Evolutionary conservation across 805 yeast genomes (phyloP).

Genomic region (Saturnispora bothae): DNA sequence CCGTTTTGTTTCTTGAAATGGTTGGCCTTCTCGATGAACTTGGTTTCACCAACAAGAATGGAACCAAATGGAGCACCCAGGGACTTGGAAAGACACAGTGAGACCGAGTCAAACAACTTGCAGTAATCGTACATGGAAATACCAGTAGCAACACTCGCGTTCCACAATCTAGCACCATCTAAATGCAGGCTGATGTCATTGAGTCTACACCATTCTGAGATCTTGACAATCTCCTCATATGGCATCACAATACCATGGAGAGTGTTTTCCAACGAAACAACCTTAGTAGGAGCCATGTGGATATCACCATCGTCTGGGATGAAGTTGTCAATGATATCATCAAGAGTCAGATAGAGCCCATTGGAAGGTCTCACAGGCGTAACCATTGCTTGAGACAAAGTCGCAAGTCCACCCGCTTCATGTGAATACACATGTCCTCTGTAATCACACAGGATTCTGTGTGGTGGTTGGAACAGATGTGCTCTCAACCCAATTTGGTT

Average conservation of each 20-base stretch:
- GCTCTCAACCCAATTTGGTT: conserved; percentile 80
- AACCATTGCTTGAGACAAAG: conserved; percentile 87
- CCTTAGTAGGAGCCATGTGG: conserved; percentile 80
- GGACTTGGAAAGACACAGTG: conserved; percentile 80
- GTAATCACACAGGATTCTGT: conserved; percentile 75
- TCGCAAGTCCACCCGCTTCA: conserved; percentile 90
- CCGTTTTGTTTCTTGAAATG: conserved; percentile 89
- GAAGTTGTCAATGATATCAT: conserved; percentile 57
- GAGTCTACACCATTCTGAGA: conserved; percentile 57
- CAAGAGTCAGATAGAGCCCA: conserved; percentile 67
- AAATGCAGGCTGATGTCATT: conserved; percentile 59
- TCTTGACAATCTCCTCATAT: conserved; percentile 60
- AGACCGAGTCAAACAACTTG: conserved; percentile 73
- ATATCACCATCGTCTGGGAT: conserved; percentile 71
- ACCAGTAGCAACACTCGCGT: conserved; percentile 71
- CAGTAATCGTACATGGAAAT: conserved; percentile 62
- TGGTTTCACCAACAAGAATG: conserved; percentile 57
- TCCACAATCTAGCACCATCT: conserved; percentile 95
- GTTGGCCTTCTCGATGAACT: conserved; percentile 56
- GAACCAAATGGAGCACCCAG: conserved; percentile 94
- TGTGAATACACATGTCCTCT: conserved; percentile 73
- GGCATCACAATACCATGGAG: conserved; percentile 78
- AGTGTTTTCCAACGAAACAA: conserved; percentile 82
- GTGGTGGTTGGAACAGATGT: conserved; percentile 72
- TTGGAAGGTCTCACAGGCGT: conserved; percentile 70